Evolutionary conservation across 1,284 basidiomycete species (phyloP).

Genomic region (Malassezia globosa): DNA sequence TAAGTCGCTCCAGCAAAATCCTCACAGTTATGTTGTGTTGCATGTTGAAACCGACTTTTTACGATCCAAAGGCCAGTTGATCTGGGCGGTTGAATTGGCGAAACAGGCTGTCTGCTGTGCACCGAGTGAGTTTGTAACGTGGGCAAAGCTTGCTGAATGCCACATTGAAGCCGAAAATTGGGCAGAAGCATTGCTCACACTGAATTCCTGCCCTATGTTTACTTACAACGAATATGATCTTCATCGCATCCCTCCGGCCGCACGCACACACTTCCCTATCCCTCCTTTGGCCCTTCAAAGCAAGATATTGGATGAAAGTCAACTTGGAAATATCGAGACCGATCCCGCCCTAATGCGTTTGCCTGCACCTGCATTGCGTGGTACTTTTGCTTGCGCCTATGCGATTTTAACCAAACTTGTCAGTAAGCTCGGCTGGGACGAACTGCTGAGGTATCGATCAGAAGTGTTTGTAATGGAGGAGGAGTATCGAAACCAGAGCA

Average conservation of each 20-base stretch:
- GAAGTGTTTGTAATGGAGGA: constrained; percentile 99
- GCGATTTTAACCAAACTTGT: constrained; percentile 77
- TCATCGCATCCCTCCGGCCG: constrained; percentile 72
- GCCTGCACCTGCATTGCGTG: constrained; percentile 82
- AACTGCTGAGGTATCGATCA: constrained; percentile 83
- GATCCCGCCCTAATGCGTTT: constrained; percentile 84
- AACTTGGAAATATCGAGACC: constrained; percentile 73
- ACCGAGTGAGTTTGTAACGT: constrained; percentile 92
- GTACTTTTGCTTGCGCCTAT: constrained; percentile 92
- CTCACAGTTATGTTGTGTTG: constrained; percentile 83
- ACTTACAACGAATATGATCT: constrained; percentile 93
- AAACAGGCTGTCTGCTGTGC: constrained; percentile 90
- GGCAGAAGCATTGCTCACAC: constrained; percentile 74
- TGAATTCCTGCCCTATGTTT: constrained; percentile 99
- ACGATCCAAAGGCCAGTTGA: constrained; percentile 58
- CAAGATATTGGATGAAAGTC: constrained; percentile 54
- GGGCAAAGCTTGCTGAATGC: constrained; percentile 91
- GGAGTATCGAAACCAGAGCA: constrained; percentile 61
- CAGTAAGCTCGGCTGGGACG: constrained; percentile 93
- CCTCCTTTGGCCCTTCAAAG: constrained; percentile 70
- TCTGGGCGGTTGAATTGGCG: constrained; percentile 86
- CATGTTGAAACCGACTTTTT: constrained; percentile 92
- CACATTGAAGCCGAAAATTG: constrained; percentile 82
- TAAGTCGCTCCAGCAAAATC: constrained; percentile 67
- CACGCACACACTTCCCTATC: constrained; percentile 74